Conservation (phyloP, 176 grass and related monocot genomes). For the Typha latifolia region DNA sequence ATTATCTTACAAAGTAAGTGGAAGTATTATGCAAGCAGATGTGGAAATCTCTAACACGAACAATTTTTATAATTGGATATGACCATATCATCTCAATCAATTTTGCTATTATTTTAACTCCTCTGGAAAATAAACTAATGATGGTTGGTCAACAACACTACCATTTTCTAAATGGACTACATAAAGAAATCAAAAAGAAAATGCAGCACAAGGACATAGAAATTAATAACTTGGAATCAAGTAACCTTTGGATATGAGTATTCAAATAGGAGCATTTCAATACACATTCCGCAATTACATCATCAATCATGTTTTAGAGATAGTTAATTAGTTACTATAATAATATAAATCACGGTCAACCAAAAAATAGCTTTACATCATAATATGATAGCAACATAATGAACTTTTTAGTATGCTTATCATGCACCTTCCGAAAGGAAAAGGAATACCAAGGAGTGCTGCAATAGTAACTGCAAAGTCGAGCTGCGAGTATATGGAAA, state of each 20-base stretch:
- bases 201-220: too few species aligned
- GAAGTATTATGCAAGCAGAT: too few species aligned
- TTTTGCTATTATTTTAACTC: too few species aligned
- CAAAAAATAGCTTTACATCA: conserved; percentile 3
- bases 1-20: too few species aligned
- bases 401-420: conserved; percentile 13
- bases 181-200: too few species aligned
- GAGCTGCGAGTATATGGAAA: conserved; percentile 51
- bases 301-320: background rate
- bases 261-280: background rate
- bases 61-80: too few species aligned
- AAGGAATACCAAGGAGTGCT: conserved; percentile 91
- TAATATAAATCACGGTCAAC: background rate
- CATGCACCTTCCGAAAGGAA: conserved; percentile 90
- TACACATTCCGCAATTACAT: background rate
- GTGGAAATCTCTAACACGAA: too few species aligned
- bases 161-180: too few species aligned
- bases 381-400: conserved; percentile 22
- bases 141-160: too few species aligned
- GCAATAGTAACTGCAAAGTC: conserved; percentile 91
- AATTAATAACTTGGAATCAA: background rate
- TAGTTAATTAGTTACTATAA: background rate
- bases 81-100: too few species aligned
- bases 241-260: background rate
- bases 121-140: too few species aligned